Conservation (phyloP, 805 yeast species). For the Pichia heedii region DNA sequence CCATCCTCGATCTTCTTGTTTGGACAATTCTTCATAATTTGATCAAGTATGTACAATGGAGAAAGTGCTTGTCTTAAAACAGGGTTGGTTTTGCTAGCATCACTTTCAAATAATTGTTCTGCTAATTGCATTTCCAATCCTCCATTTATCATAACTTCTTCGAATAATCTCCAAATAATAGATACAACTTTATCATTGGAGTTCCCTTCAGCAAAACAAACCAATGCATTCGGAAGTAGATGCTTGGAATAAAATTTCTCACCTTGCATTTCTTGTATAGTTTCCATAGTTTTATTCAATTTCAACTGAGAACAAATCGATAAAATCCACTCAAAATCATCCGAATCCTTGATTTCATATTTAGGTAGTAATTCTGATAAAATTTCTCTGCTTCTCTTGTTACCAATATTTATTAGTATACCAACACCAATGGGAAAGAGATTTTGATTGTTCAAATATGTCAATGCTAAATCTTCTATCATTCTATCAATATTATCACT, state of each 20-base stretch:
- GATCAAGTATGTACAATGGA: slow-evolving; percentile 58
- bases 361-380: slow-evolving; percentile 52
- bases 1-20: too few species aligned
- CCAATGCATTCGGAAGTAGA: slow-evolving; percentile 48
- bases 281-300: slow-evolving; percentile 47
- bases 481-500: slow-evolving; percentile 27
- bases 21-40: slow-evolving; percentile 36
- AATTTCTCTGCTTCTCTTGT: slow-evolving; percentile 34
- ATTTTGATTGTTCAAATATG: slow-evolving; percentile 41
- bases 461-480: slow-evolving; percentile 45
- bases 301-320: slow-evolving; percentile 63
- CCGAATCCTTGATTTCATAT: slow-evolving; percentile 54
- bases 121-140: slow-evolving; percentile 25
- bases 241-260: slow-evolving; percentile 20
- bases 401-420: slow-evolving; percentile 39
- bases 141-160: slow-evolving; percentile 45
- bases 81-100: slow-evolving; percentile 26
- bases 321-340: slow-evolving; percentile 73
- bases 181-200: slow-evolving; percentile 42
- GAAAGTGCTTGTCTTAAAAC: slow-evolving; percentile 58
- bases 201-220: slow-evolving; percentile 55
- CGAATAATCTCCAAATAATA: slow-evolving; percentile 55
- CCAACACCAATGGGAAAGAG: slow-evolving; percentile 67
- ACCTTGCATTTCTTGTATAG: slow-evolving; percentile 48
- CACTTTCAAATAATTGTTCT: not conserved